Evolutionary conservation across 768 basidiomycete species (phyloP).

Genomic region (Leucocoprinus sp.): DNA sequence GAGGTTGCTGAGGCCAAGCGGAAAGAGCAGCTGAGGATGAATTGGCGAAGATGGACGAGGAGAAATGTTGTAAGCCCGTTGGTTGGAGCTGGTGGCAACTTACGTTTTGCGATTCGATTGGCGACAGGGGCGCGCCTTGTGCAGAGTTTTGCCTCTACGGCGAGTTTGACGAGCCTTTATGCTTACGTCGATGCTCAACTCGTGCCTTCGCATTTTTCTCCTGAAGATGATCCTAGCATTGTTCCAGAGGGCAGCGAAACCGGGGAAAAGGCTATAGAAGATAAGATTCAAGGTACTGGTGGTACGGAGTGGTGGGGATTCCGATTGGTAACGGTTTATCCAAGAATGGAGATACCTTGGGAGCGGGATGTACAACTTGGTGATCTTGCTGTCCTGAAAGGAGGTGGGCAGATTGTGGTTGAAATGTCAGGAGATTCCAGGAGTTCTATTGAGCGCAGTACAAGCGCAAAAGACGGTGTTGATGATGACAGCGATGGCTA

Average conservation of each 20-base stretch:
- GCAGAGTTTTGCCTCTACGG: slow-evolving; percentile 40
- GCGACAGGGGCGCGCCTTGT: slow-evolving; percentile 51
- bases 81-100: slow-evolving; percentile 16
- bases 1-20: slow-evolving; percentile 19
- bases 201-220: slow-evolving; percentile 31
- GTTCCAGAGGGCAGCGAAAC: slow-evolving; percentile 31
- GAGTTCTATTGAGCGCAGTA: slow-evolving; percentile 3
- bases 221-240: slow-evolving; percentile 32
- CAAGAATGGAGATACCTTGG: slow-evolving; percentile 57
- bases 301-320: slow-evolving; percentile 63
- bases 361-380: slow-evolving; percentile 26
- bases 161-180: slow-evolving; percentile 58
- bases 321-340: slow-evolving; percentile 60
- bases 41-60: slow-evolving; percentile 57
- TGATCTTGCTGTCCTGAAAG: slow-evolving; percentile 41
- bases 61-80: slow-evolving; percentile 29
- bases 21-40: slow-evolving; percentile 36
- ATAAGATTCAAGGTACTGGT: slow-evolving; percentile 16
- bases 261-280: slow-evolving; percentile 29
- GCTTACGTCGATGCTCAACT: slow-evolving; percentile 62
- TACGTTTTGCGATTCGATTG: slow-evolving; percentile 47
- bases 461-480: slow-evolving; percentile 15
- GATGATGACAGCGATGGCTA: slow-evolving; percentile 51
- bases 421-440: slow-evolving; percentile 30
- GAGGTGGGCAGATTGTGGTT: slow-evolving; percentile 59